A percentile compares a stretch with the other conserved stretches of the same genome.
Conservation (phyloP, 202 grass and related monocot genomes). For the Saccharum hybrid region DNA sequence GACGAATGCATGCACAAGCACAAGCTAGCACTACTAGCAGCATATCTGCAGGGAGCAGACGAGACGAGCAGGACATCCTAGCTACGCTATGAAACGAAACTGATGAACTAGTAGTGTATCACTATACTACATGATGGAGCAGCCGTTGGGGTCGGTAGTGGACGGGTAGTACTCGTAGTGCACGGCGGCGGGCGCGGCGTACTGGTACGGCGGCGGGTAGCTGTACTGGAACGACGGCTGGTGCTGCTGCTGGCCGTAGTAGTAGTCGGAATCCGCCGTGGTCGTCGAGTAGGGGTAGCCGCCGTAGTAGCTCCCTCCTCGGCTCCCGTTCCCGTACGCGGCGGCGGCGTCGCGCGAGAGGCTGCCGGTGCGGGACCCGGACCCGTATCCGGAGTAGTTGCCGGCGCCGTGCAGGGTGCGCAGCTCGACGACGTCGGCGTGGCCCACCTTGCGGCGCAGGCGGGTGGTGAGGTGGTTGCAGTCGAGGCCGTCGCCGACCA, state of each 20-base stretch:
- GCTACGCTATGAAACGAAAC: neutral
- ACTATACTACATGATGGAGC: constrained; percentile 57
- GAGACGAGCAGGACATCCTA: neutral
- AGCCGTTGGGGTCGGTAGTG: constrained; percentile 1
- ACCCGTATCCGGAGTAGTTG: neutral
- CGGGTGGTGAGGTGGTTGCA: constrained; percentile 55
- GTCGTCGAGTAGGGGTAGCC: neutral
- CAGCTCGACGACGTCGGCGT: constrained; percentile 54
- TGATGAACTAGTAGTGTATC: neutral
- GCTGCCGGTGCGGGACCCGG: neutral
- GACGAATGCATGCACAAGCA: no score
- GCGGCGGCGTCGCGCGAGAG: neutral
- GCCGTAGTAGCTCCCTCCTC: neutral
- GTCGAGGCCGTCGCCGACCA: constrained; percentile 61
- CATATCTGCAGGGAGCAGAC: no score
- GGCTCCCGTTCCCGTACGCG: neutral
- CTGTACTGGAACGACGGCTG: constrained; percentile 8
- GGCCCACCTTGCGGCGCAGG: constrained; percentile 55
- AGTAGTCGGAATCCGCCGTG: neutral
- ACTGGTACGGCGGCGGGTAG: constrained; percentile 4
- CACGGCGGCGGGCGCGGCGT: neutral
- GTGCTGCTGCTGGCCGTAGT: neutral
- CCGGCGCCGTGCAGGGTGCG: constrained; percentile 30
- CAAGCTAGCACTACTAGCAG: neutral
- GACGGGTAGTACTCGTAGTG: constrained; percentile 46